Evolutionary conservation across 2,329 filamentous ascomycete species (phyloP).

Genomic region (Paramyrothecium sp.): DNA sequence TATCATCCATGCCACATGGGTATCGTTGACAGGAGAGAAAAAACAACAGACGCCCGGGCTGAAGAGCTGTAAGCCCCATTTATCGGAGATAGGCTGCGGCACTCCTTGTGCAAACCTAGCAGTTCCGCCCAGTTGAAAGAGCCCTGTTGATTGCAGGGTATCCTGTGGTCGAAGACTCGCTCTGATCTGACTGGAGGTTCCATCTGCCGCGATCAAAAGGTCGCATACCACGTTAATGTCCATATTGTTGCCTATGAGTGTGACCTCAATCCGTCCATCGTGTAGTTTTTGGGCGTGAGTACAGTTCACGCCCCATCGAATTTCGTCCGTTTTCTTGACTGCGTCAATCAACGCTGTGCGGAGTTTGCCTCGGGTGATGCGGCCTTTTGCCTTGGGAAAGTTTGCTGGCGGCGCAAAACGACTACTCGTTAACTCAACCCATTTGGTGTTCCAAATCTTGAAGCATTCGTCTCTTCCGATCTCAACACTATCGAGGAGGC

Average conservation of each 20-base stretch:
- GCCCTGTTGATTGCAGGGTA: slow-evolving; percentile 29
- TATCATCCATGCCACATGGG: slow-evolving; percentile 31
- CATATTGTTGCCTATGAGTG: not conserved
- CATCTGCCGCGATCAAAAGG: slow-evolving; percentile 39
- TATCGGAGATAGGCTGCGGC: slow-evolving; percentile 24
- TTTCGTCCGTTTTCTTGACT: not conserved
- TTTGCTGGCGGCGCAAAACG: not conserved
- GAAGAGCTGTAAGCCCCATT: slow-evolving; percentile 32
- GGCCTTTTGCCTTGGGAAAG: not conserved
- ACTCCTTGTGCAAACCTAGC: slow-evolving; percentile 27
- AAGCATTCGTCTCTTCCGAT: not conserved
- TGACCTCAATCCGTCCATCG: not conserved
- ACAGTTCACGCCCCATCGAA: not conserved
- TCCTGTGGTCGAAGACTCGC: slow-evolving; percentile 30
- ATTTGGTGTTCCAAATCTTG: not conserved
- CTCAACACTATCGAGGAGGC: not conserved
- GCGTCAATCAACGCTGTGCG: not conserved
- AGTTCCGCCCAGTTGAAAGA: slow-evolving; percentile 30
- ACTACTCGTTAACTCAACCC: not conserved
- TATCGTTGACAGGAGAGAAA: slow-evolving; percentile 35
- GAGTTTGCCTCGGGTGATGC: not conserved
- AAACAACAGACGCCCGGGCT: slow-evolving; percentile 34
- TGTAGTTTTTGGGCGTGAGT: not conserved
- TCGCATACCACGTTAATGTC: slow-evolving; percentile 22
- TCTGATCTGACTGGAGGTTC: slow-evolving; percentile 34